Conservation (phyloP, 441 rosid species). For the Melastoma candidum region DNA sequence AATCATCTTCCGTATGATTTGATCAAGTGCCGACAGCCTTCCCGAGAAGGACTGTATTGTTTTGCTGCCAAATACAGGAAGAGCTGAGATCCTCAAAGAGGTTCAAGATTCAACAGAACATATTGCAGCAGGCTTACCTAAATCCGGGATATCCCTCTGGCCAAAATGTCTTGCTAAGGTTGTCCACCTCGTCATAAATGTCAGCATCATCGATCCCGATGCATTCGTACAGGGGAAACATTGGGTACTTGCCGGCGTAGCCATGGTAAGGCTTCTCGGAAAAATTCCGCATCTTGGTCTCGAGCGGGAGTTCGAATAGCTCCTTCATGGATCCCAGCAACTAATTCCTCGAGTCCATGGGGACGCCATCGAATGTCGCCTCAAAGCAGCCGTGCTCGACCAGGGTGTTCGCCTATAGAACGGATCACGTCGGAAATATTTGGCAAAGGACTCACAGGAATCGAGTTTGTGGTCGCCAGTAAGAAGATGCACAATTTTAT, state of each 20-base stretch:
- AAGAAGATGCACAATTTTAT: no score
- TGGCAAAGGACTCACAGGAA: no score
- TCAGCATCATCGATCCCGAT: constrained; percentile 12
- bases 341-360: neutral
- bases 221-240: constrained; percentile 13
- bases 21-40: constrained; percentile 6
- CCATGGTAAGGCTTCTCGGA: constrained; percentile 14
- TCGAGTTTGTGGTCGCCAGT: no score
- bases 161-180: constrained; percentile 9
- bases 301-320: constrained; percentile 15
- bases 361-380: constrained; percentile 5
- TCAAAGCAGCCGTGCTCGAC: constrained; percentile 14
- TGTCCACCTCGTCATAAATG: constrained; percentile 1
- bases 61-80: neutral
- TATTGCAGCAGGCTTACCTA: neutral
- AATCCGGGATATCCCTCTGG: constrained; percentile 7
- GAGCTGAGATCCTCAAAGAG: neutral
- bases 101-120: neutral
- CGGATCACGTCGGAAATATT: no score
- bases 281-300: constrained; percentile 12
- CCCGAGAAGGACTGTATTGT: constrained; percentile 1
- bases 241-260: constrained; percentile 12
- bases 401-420: no score
- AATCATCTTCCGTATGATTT: constrained; percentile 6
- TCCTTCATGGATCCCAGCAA: neutral